Base-by-base conservation (phyloP, 257 asterid genomes). In the Cynanchum wilfordii region DNA sequence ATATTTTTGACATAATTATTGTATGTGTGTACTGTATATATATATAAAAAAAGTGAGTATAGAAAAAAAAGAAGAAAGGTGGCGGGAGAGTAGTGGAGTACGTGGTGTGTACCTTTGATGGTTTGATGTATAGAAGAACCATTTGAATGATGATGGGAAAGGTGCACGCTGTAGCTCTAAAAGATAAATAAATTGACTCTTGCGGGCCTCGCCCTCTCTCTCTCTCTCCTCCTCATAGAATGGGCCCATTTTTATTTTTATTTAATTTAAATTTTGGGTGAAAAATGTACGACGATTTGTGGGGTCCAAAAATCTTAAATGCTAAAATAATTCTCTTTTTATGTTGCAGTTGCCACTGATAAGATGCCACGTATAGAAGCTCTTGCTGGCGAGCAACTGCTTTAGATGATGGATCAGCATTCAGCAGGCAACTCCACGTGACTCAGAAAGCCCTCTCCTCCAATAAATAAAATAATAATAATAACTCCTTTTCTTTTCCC, bases 241-340 rank as follows among this genome's bases (percentile, higher is more conserved):
- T 52, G 57, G 57, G 57, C 24, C 57, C 57, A 16, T 4, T 6
- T 22, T 47, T 19, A 36, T 50, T 47, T 27, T 36, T 3, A 52
- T 49, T n/a, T 42, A 8, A 42, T 7, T 33, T 3, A 33, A 33
- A 33, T 3, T 42, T 42, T 42, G 47, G 47, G 47, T 42, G 47
- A 42, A 42, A 42, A 42, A 42, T 36, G 71, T 72, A 45, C 49
- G 45, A 45, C 49, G 81, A 72, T 77, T 66, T 72, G 79, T 15
- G 22, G 79, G 82, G 66, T 33, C 79, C 73, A 36, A 42, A 45
- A 42, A 74, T 78, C 75, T 50, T 68, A 33, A 40, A 56, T 20
- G 33, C 16, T 33, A 24, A 59, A 57, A 40, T 51, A 67, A 51
- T 67, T 62, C 22, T 29, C 4, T 1, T 17, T 17, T 30, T 11